Base-by-base conservation (phyloP, 257 asterid genomes). In the Solanum verrucosum region DNA sequence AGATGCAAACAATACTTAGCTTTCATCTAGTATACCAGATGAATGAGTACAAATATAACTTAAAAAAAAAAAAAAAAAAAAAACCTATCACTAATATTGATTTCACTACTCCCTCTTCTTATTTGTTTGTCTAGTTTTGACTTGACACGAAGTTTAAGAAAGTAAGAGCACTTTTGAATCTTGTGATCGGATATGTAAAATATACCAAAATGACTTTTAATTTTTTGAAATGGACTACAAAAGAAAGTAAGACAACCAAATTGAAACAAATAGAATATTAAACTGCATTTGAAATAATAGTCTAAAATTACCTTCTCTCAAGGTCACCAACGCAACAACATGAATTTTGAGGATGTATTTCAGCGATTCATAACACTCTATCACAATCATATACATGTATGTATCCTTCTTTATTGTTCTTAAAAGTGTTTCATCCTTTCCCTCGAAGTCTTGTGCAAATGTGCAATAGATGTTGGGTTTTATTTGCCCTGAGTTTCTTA, bases 351-450 rank as follows among this genome's bases (percentile, higher is more conserved):
- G 89, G 83, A 94, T 90, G 91, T 93, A 91, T 93, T 95, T 97
- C 84, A 95, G 93, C 35, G 95, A 94, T 84, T 95, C 97, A 77
- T 95, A 95, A 81, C 98, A 95, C 92, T 97, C 99, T 20, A 84
- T 86, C 85, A 97, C 96, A 85, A 90, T 98, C 93, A 93, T 87
- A 92, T 94, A 92, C 98, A 95, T 95, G 91, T 93, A 93, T 71
- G 90, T 90, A 89, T 97, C 99, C 92, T 91, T 93, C 88, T 87
- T 95, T 56, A 97, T 92, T 91, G 78, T 95, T 90, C 91, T 93
- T 89, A 92, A 88, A 84, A 95, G 95, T 78, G 65, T 88, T 38
- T 87, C 93, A 88, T 93, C 94, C 87, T 91, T 93, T 83, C 98
- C 98, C 87, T 70, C 90, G 42, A 95, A 97, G 84, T 95, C 98